Evolutionary conservation across 352 stramenopile genomes (phyloP), one percentile per base, ranked within the genome.

Genomic region (Phytophthora rubi): DNA sequence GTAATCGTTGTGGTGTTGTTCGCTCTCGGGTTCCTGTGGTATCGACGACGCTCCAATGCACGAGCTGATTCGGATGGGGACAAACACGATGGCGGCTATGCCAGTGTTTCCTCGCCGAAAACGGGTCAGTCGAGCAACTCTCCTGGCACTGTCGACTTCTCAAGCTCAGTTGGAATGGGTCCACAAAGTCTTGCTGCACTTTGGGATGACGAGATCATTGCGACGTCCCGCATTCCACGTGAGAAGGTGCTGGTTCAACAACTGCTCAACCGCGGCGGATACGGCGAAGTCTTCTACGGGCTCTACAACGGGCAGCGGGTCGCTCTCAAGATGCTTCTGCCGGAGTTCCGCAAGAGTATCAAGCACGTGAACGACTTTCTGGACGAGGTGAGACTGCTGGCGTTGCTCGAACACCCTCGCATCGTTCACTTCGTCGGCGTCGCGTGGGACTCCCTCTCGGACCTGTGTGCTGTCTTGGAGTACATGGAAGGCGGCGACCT

Each of bases 401-500:
- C 79, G 2, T 76, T 61, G 28, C 63, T 90, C 0, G 60, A 74
- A n/a, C 83, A 91, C 47, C 71, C 78, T 6, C 75, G 75, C 6
- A 82, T 91, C 18, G 76, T 90, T 9, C 64, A 79, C 26, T 90
- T 90, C 45, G 59, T 90, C 4, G 83, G 83, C 1, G 70, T 90
- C 12, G 68, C 80, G 0, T 91, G 83, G 80, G 82, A 88, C 53
- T 73, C 73, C 0, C 60, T 88, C 0, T 58, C 65, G 0, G 76
- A 88, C 51, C 52, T 91, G 0, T 77, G 68, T 18, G 70, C 71
- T 2, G 81, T 89, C 7, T 78, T 76, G 16, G 83, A 90, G 70
- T 85, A 81, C 53, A 86, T 90, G 83, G 81, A 89, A 18, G 71
- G 76, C 2, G 83, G 83, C 1, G 83, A 91, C 60, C 54, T 91